These are phyloP conservation scores for Dictyophora rubrovolvata DNA, from an alignment of 768 basidiomycete genomes.

Conservation along the genomic window DNA sequence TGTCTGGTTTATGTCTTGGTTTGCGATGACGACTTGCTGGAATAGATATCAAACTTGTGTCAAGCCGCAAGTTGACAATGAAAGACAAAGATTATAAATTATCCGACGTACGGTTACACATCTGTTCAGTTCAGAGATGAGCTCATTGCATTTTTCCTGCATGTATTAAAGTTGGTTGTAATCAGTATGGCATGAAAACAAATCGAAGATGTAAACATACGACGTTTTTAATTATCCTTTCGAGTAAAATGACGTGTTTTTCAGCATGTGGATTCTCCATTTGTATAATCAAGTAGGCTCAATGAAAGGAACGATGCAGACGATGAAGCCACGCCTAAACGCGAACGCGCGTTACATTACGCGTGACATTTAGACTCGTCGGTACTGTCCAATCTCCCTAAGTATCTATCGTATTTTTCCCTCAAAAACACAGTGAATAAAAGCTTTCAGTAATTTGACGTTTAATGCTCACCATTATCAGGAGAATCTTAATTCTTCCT, in stretches of 20 bases:
- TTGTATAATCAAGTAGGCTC: neutral
- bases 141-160: conserved; percentile 89
- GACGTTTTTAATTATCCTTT: conserved; percentile 84
- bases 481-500: no score
- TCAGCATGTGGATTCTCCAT: conserved; percentile 98
- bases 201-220: conserved; percentile 33
- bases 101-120: conserved; percentile 59
- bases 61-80: no score
- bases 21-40: conserved; percentile 74
- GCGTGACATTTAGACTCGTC: no score
- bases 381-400: no score
- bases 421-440: no score
- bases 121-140: conserved; percentile 79
- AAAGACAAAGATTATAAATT: no score
- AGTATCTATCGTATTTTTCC: no score
- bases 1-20: conserved; percentile 66
- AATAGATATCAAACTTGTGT: neutral
- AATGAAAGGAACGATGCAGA: neutral
- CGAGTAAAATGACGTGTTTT: conserved; percentile 80
- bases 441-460: no score
- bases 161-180: neutral
- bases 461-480: no score
- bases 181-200: neutral
- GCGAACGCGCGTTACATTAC: no score
- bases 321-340: no score